Evolutionary conservation across 176 grass and related monocot species (phyloP).

Genomic region (barley (Hordeum vulgare)): MorexV3_pseudomolecules_assembly NC_058524.1:626428664-626429163

Average conservation of each 20-base stretch:
- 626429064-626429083: constrained; percentile 59
- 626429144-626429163: too few relatives aligned
- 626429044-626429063: constrained; percentile 82
- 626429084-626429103: constrained; percentile 82
- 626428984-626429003: constrained; percentile 48
- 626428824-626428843: background rate
- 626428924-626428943: background rate
- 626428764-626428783: background rate
- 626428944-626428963: constrained; percentile 20
- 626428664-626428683: background rate
- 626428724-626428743: background rate
- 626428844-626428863: background rate
- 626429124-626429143: background rate
- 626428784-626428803: background rate
- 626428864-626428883: background rate
- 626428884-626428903: background rate
- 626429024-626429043: constrained; percentile 58
- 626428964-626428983: constrained; percentile 54
- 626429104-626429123: background rate
- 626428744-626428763: background rate
- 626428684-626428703: background rate
- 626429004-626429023: constrained; percentile 74
- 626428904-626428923: constrained; percentile 9
- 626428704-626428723: too few relatives aligned
- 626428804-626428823: background rate